Base-by-base conservation (phyloP, 345 rosid genomes). In the Eucalyptus tenuipes region DNA sequence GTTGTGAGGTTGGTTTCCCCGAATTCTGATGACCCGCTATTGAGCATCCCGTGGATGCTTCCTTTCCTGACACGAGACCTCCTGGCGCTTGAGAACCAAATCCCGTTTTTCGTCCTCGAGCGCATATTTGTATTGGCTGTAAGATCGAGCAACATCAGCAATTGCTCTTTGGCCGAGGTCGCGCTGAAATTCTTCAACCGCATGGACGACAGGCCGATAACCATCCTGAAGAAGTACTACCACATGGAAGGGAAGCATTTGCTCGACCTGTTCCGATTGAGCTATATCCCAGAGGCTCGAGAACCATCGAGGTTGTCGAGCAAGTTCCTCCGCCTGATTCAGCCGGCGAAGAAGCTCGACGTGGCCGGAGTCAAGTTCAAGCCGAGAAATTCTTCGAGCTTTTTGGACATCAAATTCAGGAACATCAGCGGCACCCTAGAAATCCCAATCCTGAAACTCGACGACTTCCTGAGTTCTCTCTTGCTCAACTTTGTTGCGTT, bases 81-180 rank as follows among this genome's bases (percentile, higher is more conserved):
- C 9, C 90, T 94, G 12, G 85, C 91, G 20, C 87, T 94, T 6
- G 94, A 94, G 84, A 94, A 96, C 88, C 98, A 97, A 81, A 92
- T 97, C 52, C 99, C 97, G 3, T 96, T 91, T 75, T 96, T 94
- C 59, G 88, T 97, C 88, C 96, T 97, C 27, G 91, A 96, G 91
- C 6, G 89, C 53, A 88, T 96, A 86, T 97, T 91, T 71, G 90
- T 93, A 20, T 88, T 93, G 61, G 91, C 95, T 8, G 82, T 88
- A 86, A 86, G 87, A 88, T 88, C 91, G 13, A 33, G 27, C 87
- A 87, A 20, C 87, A 89, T 15, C 85, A 93, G 7, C 86, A 4
- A 4, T 29, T 91, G 92, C 89, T 52, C 85, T 82, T 92, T 97
- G 86, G 87, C 91, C 10, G 55, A 89, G 45, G 90, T 97, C 22